phyloP scores from a whole-genome alignment of 768 basidiomycete species.

The Rhizopogon rudus region DNA sequence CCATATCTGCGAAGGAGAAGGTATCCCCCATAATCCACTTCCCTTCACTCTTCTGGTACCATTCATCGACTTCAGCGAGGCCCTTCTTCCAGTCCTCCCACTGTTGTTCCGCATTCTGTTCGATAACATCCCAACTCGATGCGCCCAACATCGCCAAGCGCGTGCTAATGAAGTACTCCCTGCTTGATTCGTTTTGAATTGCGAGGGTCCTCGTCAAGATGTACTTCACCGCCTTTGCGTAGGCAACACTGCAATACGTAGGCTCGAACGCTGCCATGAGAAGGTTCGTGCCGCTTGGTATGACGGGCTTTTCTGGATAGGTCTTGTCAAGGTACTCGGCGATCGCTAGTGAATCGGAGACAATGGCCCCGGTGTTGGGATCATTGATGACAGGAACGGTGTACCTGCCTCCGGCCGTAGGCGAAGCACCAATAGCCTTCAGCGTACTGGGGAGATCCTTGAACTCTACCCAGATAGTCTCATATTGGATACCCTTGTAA shows the following conservation, averaged over 20 bases:
- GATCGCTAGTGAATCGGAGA: conserved; percentile 4
- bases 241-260: neutral
- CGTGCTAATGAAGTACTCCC: conserved; percentile 1
- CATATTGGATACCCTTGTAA: conserved; percentile 34
- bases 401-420: neutral
- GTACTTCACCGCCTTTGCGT: neutral
- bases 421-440: conserved; percentile 29
- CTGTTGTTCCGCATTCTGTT: neutral
- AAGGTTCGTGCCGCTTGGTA: neutral
- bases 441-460: conserved; percentile 35
- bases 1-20: conserved; percentile 5
- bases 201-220: neutral
- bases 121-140: neutral
- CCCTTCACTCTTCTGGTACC: conserved; percentile 17
- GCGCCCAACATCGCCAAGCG: neutral
- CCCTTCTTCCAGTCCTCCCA: conserved; percentile 2
- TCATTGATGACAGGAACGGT: conserved; percentile 7
- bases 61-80: conserved; percentile 5
- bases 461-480: conserved; percentile 46
- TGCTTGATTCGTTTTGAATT: neutral
- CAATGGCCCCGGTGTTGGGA: conserved; percentile 4
- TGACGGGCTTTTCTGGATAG: conserved; percentile 4
- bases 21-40: conserved; percentile 6
- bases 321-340: conserved; percentile 7
- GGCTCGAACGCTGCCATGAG: conserved; percentile 1